A percentile compares a stretch with the other conserved stretches of the same genome.
These are phyloP conservation scores for Sindora glabra DNA, from an alignment of 306 rosid species.

Conservation along the genomic window DNA sequence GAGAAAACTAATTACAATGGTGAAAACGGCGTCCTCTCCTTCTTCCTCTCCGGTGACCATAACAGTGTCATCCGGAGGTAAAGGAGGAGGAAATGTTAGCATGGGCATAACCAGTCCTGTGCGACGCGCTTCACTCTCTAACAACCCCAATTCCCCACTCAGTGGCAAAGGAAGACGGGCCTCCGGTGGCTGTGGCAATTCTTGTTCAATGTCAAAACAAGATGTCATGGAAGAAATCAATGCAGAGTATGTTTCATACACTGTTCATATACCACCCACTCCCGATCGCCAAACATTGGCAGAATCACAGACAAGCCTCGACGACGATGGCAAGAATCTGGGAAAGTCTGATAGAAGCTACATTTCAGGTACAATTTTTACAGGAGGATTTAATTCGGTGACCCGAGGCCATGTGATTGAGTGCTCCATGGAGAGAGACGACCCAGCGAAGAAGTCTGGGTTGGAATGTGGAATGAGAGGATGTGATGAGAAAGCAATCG, in stretches of 20 bases:
- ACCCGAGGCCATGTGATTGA: conserved; percentile 72
- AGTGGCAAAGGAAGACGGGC: conserved; percentile 30
- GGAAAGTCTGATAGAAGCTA: conserved; percentile 26
- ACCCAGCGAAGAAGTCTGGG: conserved; percentile 35
- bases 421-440: conserved; percentile 24
- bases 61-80: conserved; percentile 61
- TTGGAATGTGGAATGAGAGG: conserved; percentile 48
- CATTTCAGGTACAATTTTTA: conserved; percentile 67
- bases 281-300: conserved; percentile 65
- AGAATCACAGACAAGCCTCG: conserved; percentile 42
- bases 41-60: conserved; percentile 78
- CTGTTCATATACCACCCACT: conserved; percentile 85
- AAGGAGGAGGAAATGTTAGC: conserved; percentile 43
- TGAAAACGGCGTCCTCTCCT: conserved; percentile 49
- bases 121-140: conserved; percentile 54
- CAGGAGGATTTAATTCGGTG: conserved; percentile 69
- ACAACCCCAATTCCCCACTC: conserved; percentile 69
- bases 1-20: conserved; percentile 21
- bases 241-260: conserved; percentile 50
- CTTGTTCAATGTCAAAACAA: conserved; percentile 28
- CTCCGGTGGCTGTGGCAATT: conserved; percentile 26
- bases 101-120: conserved; percentile 74
- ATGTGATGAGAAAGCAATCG: conserved; percentile 57
- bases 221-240: conserved; percentile 28
- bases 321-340: conserved; percentile 23